These are phyloP conservation scores for Funneliformis mosseae DNA, from an alignment of 192 early-diverging fungal species.

Conservation along the genomic window DNA sequence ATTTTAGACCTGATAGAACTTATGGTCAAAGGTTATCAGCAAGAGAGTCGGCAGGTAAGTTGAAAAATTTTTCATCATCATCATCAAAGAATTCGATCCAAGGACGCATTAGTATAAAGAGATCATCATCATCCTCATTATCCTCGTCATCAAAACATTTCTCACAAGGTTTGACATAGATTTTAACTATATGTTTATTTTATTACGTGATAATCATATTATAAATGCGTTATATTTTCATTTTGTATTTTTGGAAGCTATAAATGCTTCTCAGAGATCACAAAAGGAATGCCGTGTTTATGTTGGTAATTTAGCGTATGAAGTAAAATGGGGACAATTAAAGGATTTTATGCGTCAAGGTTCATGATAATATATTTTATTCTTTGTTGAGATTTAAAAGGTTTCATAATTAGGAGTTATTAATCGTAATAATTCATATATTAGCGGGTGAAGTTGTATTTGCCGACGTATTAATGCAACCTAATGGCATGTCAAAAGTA, in stretches of 20 bases:
- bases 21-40: slow-evolving; percentile 28
- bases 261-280: slow-evolving; percentile 48
- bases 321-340: slow-evolving; percentile 72
- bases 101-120: slow-evolving; percentile 9
- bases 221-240: neutral
- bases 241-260: slow-evolving; percentile 20
- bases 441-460: slow-evolving; percentile 74
- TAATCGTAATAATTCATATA: too few species aligned
- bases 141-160: neutral
- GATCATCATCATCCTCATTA: too few species aligned
- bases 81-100: slow-evolving; percentile 18
- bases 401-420: too few species aligned
- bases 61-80: neutral
- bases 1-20: slow-evolving; percentile 16
- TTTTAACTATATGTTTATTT: slow-evolving; percentile 6
- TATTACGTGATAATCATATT: neutral
- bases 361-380: slow-evolving; percentile 36
- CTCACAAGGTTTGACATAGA: slow-evolving; percentile 18
- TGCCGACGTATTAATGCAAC: slow-evolving; percentile 69
- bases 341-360: slow-evolving; percentile 83
- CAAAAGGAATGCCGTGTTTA: slow-evolving; percentile 70
- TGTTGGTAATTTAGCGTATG: slow-evolving; percentile 81
- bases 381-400: too few species aligned
- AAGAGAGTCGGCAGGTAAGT: slow-evolving; percentile 30
- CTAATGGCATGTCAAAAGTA: slow-evolving; percentile 69